phyloP scores from a whole-genome alignment of 768 basidiomycete species.

The Podaxis rugospora region DNA sequence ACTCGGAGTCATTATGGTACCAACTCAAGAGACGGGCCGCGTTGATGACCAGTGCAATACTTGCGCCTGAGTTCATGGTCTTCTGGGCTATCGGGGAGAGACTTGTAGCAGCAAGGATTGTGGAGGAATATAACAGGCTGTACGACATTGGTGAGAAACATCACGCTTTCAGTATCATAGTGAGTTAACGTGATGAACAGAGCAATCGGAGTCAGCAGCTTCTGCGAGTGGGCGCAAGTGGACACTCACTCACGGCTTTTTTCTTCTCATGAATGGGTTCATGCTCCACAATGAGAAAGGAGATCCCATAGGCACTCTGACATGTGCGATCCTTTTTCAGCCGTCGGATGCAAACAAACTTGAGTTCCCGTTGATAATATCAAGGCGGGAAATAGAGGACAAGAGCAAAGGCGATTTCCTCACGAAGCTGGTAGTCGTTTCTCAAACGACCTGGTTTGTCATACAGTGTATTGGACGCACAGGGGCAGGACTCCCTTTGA shows the following conservation, averaged over 20 bases:
- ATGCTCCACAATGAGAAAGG: constrained; percentile 3
- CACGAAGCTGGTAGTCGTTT: constrained; percentile 17
- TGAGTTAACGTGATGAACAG: neutral
- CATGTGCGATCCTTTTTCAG: neutral
- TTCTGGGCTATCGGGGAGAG: neutral
- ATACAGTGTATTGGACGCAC: constrained; percentile 4
- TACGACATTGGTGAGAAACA: neutral
- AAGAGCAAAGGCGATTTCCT: constrained; percentile 22
- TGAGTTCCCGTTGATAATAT: constrained; percentile 1
- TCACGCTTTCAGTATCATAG: neutral
- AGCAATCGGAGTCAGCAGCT: too few species aligned
- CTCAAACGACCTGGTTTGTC: constrained; percentile 20
- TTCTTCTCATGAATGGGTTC: constrained; percentile 12
- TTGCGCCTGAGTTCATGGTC: neutral
- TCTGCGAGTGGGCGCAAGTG: neutral
- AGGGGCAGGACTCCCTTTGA: neutral
- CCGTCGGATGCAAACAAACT: neutral
- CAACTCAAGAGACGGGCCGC: neutral
- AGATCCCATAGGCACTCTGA: neutral
- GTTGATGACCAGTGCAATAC: neutral
- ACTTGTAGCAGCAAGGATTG: neutral
- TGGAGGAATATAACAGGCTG: neutral
- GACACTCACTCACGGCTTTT: constrained; percentile 14
- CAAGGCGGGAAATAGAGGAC: constrained; percentile 17
- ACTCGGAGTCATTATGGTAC: neutral